Evolutionary conservation across 495 filamentous ascomycete genomes (phyloP).

Genomic region (Cladorrhinum samala): DNA sequence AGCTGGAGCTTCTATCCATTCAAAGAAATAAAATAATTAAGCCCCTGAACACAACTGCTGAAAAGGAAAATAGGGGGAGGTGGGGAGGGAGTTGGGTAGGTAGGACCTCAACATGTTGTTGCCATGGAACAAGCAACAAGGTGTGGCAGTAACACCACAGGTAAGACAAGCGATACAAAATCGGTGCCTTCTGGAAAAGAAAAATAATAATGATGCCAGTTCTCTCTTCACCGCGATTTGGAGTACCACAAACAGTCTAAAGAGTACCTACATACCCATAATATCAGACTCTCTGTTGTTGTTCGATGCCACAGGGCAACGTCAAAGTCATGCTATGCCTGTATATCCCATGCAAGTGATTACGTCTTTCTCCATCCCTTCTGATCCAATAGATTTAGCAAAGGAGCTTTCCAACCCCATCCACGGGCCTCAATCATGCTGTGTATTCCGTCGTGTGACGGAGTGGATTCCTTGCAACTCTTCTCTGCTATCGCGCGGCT

Average conservation of each 20-base stretch:
- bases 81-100: too few relatives aligned
- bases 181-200: background rate
- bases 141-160: background rate
- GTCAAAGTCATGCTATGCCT: background rate
- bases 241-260: background rate
- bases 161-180: background rate
- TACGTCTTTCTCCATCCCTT: background rate
- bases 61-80: too few relatives aligned
- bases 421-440: background rate
- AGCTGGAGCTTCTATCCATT: too few relatives aligned
- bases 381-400: background rate
- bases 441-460: background rate
- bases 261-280: too few relatives aligned
- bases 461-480: background rate
- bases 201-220: background rate
- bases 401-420: background rate
- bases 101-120: too few relatives aligned
- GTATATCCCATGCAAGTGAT: background rate
- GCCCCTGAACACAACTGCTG: too few relatives aligned
- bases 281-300: too few relatives aligned
- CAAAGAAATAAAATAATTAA: too few relatives aligned
- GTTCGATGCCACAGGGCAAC: too few relatives aligned
- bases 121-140: too few relatives aligned
- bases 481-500: too few relatives aligned
- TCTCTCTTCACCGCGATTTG: background rate